phyloP scores from a whole-genome alignment of 2,329 filamentous ascomycete species.

The Metarhizium robertsii region DNA sequence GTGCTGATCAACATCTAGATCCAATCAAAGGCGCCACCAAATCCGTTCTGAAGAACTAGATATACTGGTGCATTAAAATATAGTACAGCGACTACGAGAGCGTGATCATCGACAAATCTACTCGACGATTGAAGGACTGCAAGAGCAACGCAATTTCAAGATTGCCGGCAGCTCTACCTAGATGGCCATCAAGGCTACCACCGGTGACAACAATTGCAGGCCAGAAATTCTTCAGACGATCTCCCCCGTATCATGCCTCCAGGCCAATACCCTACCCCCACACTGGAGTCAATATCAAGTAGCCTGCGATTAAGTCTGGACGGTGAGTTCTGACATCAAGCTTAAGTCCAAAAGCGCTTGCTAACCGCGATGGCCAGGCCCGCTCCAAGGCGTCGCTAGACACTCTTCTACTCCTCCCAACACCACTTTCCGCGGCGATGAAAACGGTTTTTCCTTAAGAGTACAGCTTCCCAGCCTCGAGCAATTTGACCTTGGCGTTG shows the following conservation, averaged over 20 bases:
- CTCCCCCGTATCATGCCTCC: slow-evolving; percentile 10
- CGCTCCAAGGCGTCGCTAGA: slow-evolving; percentile 11
- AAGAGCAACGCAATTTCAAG: slow-evolving; percentile 8
- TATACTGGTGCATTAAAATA: not conserved
- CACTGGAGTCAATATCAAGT: slow-evolving; percentile 21
- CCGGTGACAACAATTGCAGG: slow-evolving; percentile 9
- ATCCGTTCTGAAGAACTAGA: slow-evolving; percentile 2
- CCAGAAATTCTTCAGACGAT: slow-evolving; percentile 13
- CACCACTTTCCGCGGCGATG: slow-evolving; percentile 6
- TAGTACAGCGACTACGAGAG: not conserved
- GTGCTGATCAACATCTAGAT: no score
- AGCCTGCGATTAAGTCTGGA: slow-evolving; percentile 24
- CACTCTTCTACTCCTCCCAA: slow-evolving; percentile 18
- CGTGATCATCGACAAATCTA: slow-evolving; percentile 2
- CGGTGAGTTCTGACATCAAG: slow-evolving; percentile 13
- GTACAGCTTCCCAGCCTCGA: slow-evolving; percentile 25
- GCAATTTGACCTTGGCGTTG: slow-evolving; percentile 29
- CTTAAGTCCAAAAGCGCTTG: slow-evolving; percentile 1
- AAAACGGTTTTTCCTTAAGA: no score
- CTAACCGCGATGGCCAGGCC: slow-evolving; percentile 7
- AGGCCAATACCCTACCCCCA: slow-evolving; percentile 13
- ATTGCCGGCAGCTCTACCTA: slow-evolving; percentile 5
- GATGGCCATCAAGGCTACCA: slow-evolving; percentile 14
- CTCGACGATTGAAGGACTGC: slow-evolving; percentile 6
- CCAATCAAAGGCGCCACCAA: no score